phyloP scores from a whole-genome alignment of 768 basidiomycete species.

The Mycena haematopus region DNA sequence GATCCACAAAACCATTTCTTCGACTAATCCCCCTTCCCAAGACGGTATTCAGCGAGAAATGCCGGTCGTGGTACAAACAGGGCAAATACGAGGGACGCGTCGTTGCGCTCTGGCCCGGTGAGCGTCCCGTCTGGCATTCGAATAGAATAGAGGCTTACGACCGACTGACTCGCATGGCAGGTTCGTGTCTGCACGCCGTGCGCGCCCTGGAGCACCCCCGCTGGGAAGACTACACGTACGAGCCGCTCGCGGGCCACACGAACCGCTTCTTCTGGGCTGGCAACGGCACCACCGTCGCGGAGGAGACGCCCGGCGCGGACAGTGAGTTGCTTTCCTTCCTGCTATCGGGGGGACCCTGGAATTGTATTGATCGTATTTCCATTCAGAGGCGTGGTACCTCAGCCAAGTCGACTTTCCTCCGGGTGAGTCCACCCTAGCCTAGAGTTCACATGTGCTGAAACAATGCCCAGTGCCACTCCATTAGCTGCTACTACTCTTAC shows the following conservation, averaged over 20 bases:
- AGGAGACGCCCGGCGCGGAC: conserved; percentile 48
- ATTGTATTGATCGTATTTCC: conserved; percentile 3
- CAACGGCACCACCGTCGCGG: conserved; percentile 62
- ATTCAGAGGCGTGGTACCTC: conserved; percentile 54
- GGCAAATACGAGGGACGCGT: conserved; percentile 65
- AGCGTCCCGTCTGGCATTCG: conserved; percentile 2
- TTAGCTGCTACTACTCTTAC: conserved; percentile 4
- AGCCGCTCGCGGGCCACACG: conserved; percentile 46
- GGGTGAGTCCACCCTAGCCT: conserved; percentile 38
- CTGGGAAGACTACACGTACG: conserved; percentile 70
- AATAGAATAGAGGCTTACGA: too few relatives aligned
- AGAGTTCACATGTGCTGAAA: not conserved
- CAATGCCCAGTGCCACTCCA: conserved; percentile 19
- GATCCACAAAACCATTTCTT: conserved; percentile 26
- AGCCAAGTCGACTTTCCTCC: conserved; percentile 53
- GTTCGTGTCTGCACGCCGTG: conserved; percentile 59
- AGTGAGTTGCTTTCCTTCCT: conserved; percentile 33
- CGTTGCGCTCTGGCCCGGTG: conserved; percentile 66
- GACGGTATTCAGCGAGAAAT: conserved; percentile 66
- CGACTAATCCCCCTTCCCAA: conserved; percentile 28
- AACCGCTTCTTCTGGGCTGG: conserved; percentile 68
- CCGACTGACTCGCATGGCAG: too few relatives aligned
- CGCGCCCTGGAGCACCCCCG: conserved; percentile 58
- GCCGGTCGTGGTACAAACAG: conserved; percentile 69
- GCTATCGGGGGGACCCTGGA: too few relatives aligned